phyloP scores from a whole-genome alignment of 495 filamentous ascomycete genomes.

The Tuber melanosporum region DNA sequence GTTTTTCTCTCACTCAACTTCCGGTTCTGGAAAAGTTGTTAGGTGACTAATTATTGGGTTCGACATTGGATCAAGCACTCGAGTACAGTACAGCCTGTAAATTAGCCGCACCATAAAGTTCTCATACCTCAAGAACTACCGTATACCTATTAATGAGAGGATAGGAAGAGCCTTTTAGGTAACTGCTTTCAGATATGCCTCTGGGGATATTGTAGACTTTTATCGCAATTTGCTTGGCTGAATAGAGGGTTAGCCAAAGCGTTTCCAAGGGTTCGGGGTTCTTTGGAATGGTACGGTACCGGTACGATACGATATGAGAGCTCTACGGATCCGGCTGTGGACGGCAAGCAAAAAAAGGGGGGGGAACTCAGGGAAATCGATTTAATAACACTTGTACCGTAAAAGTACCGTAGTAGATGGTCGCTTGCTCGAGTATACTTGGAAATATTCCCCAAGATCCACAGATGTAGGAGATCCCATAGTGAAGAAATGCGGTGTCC shows the following conservation, averaged over 20 bases:
- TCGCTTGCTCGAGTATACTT: neutral
- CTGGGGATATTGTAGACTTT: neutral
- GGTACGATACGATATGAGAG: neutral
- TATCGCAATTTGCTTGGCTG: neutral
- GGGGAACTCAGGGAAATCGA: neutral
- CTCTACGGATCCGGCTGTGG: neutral
- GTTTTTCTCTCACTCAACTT: neutral
- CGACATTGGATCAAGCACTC: neutral
- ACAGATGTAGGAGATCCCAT: neutral
- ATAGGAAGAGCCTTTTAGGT: neutral
- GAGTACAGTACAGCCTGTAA: neutral
- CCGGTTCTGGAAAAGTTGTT: neutral
- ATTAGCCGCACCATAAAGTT: too few relatives aligned
- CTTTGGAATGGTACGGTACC: neutral
- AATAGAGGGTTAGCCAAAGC: neutral
- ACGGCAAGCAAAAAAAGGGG: neutral
- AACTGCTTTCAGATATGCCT: neutral
- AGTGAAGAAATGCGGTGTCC: neutral
- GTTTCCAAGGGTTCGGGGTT: neutral
- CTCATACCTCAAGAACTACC: too few relatives aligned
- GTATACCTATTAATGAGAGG: too few relatives aligned
- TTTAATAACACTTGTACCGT: too few relatives aligned
- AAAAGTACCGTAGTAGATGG: neutral
- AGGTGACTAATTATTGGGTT: neutral
- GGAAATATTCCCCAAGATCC: neutral